Base-by-base conservation (phyloP, 768 basidiomycete genomes). In the Russula earlei region DNA sequence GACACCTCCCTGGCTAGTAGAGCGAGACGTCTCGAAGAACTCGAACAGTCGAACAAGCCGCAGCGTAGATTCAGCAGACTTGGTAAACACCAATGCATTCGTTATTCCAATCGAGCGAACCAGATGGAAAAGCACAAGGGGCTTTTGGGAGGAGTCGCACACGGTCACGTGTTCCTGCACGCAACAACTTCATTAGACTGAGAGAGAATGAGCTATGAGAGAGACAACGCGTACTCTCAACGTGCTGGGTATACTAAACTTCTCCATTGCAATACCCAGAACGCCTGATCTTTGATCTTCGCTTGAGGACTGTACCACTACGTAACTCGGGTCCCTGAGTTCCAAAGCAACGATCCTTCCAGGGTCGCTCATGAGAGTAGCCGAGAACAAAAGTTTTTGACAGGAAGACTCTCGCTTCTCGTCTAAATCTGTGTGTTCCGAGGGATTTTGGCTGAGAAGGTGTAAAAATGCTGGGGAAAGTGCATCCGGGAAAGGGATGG, bases 311-410 rank as follows among this genome's bases (percentile, higher is more conserved):
- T 87, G 85, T 22, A 98, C 84, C 42, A 96, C 79, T 60, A 94
- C 87, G 70, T 96, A 99, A 64, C 87, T 85, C 1, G 94, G 88
- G 52, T 87, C 71, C 54, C 80, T 72, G 37, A 99, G 72, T 44
- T 84, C 79, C 36, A 99, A 75, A 0, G 90, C 82, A 7, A 86
- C 84, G 41, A 98, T 84, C 64, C 90, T 94, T n/a, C 87, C 84
- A 0, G 96, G 95, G 71, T 98, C 93, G 9, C 85, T 80, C 0
- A 94, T 96, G 29, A 98, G 77, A 0, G 96, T 99, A 0, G 96
- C 96, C 10, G 93, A 96, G 72, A 99, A 96, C 8, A 99, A 74
- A 4, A 99, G 76, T 66, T 97, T 98, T 67, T 97, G 95, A 63
- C 94, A 96, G 5, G 86, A 86, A 4, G 80, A 68, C 40, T 74